Base-by-base conservation (phyloP, 2,329 filamentous ascomycete species). In the Colletotrichum abscissum region DNA sequence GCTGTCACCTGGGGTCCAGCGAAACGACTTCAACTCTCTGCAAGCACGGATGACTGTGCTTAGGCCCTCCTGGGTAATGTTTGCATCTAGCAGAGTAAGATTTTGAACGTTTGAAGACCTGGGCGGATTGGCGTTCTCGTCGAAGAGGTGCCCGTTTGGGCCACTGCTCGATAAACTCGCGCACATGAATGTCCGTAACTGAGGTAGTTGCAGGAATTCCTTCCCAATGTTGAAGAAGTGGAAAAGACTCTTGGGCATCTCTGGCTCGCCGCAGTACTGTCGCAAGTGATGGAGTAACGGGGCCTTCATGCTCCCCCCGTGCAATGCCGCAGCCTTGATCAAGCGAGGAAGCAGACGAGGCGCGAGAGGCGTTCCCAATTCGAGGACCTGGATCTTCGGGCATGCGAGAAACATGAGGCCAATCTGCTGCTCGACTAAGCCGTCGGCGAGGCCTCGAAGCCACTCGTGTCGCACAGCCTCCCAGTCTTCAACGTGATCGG, bases 211-310 rank as follows among this genome's bases (percentile, higher is more conserved):
- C 12, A 64, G 30, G 5, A 64, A 64, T 26, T 64, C 62, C 19
- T 55, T 64, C 7, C 62, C 62, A 35, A 64, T 64, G 22, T 64
- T 64, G 62, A 64, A 64, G 30, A 64, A 64, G 19, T 64, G 62
- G n/a, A 64, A 64, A 49, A 64, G 14, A 22, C 46, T 64, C 62
- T 64, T 38, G 16, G 62, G 62, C 28, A 30, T 55, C 30, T 64
- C 62, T 19, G 62, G 62, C 30, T 64, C 46, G 62, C 62, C 62
- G 4, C 19, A 38, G 9, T 64, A 64, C 16, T 55, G 30, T 24
- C 62, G 62, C 30, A 64, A 14, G 14, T 52, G 33, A 33, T 35
- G 46, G 30, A 64, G 62, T 11, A 64, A 19, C 1, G 62, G 62
- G 8, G n/a, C n/a, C 3, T 19, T 12, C 22, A 24, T 38, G 4